Percentiles rank a stretch among this genome's conserved stretches.
Evolutionary conservation across 495 filamentous ascomycete species (phyloP).

Genomic region (Penicillium salamii): DNA sequence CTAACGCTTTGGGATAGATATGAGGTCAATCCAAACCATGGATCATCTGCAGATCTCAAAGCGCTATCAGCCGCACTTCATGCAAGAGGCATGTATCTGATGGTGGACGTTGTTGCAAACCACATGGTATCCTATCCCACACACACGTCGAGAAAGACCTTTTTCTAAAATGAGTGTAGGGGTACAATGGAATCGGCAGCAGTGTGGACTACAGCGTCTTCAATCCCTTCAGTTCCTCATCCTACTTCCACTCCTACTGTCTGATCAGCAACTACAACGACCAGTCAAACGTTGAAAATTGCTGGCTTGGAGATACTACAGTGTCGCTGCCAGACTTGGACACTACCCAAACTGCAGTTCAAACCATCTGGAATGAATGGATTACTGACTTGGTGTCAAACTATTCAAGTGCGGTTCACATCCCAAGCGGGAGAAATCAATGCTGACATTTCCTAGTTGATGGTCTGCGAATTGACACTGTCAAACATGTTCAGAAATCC

Average conservation of each 20-base stretch:
- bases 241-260: conserved; percentile 69
- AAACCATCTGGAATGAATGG: conserved; percentile 62
- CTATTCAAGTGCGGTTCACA: conserved; percentile 51
- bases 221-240: conserved; percentile 60
- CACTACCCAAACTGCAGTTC: conserved; percentile 57
- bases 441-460: conserved; percentile 49
- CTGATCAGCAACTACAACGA: conserved; percentile 61
- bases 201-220: conserved; percentile 61
- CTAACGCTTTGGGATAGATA: conserved; percentile 33
- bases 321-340: conserved; percentile 68
- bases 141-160: conserved; percentile 46
- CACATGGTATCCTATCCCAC: conserved; percentile 54
- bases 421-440: too few species aligned
- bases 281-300: conserved; percentile 46
- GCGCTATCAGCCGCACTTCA: conserved; percentile 59
- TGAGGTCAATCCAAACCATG: conserved; percentile 61
- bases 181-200: conserved; percentile 52
- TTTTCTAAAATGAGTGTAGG: conserved; percentile 62
- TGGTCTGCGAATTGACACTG: conserved; percentile 76
- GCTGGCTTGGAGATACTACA: conserved; percentile 62
- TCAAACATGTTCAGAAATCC: conserved; percentile 65
- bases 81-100: conserved; percentile 64
- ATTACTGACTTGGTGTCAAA: conserved; percentile 58
- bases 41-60: conserved; percentile 59
- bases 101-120: conserved; percentile 82